phyloP scores from a whole-genome alignment of 768 basidiomycete species.

The Imleria badia region DNA sequence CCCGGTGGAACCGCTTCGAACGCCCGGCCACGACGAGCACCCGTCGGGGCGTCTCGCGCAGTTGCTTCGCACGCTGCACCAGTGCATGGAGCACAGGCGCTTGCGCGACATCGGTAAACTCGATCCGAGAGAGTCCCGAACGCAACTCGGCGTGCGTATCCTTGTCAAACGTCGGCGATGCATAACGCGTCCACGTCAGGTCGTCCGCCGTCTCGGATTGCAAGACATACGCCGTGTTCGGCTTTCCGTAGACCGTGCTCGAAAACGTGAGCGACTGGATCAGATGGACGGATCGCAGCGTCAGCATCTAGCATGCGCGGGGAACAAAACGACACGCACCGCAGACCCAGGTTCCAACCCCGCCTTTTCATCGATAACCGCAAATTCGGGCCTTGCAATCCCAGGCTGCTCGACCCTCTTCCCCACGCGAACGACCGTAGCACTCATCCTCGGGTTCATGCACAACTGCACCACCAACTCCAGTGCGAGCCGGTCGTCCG shows the following conservation, averaged over 20 bases:
- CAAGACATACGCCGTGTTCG: conserved; percentile 63
- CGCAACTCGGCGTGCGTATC: conserved; percentile 8
- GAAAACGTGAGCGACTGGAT: conserved; percentile 49
- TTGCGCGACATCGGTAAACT: conserved; percentile 53
- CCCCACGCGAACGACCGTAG: conserved; percentile 68
- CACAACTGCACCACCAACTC: conserved; percentile 81
- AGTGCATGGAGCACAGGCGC: conserved; percentile 57
- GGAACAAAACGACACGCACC: conserved; percentile 12
- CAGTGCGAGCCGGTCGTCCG: conserved; percentile 88
- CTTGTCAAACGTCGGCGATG: conserved; percentile 25
- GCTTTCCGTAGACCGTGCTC: conserved; percentile 72
- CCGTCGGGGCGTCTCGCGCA: conserved; percentile 34
- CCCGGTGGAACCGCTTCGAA: conserved; percentile 65
- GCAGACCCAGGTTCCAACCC: conserved; percentile 29
- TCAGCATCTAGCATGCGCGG: background rate
- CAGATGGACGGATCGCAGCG: too few species aligned
- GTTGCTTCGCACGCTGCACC: conserved; percentile 39
- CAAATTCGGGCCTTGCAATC: conserved; percentile 51
- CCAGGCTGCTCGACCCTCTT: conserved; percentile 41
- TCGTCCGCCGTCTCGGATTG: conserved; percentile 84
- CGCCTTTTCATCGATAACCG: conserved; percentile 57
- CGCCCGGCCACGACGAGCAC: conserved; percentile 73
- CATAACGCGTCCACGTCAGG: conserved; percentile 68
- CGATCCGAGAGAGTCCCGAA: conserved; percentile 58
- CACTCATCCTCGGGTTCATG: conserved; percentile 56